Percentiles rank a stretch among this genome's conserved stretches.
These are phyloP conservation scores for Nymphaea thermarum DNA, from an alignment of 164 flowering plant genomes.

Conservation along the genomic window DNA sequence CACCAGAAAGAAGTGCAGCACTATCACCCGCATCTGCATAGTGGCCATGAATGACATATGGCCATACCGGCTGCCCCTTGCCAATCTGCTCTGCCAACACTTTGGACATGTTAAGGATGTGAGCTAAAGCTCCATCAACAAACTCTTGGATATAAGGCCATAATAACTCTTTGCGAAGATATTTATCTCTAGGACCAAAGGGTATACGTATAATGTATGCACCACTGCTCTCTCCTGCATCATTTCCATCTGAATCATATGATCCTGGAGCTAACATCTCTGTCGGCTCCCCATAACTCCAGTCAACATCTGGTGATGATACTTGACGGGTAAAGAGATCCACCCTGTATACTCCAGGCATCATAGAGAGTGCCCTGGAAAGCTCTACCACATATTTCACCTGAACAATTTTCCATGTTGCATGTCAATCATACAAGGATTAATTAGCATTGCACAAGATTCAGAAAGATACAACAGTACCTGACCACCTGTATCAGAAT, in stretches of 20 bases:
- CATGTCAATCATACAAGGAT: neutral
- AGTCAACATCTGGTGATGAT: constrained; percentile 70
- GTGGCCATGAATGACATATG: constrained; percentile 86
- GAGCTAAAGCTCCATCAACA: constrained; percentile 86
- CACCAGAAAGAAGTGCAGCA: constrained; percentile 93
- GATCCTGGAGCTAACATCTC: constrained; percentile 65
- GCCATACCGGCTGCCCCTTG: constrained; percentile 73
- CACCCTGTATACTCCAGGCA: constrained; percentile 92
- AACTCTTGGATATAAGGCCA: constrained; percentile 92
- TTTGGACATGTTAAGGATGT: constrained; percentile 78
- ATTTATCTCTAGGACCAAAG: constrained; percentile 75
- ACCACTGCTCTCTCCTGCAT: constrained; percentile 84
- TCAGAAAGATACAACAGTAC: constrained; percentile 16
- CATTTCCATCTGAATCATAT: constrained; percentile 43
- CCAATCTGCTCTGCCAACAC: constrained; percentile 88
- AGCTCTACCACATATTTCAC: constrained; percentile 95
- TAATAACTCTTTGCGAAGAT: constrained; percentile 60
- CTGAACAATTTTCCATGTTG: constrained; percentile 18
- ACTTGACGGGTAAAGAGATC: constrained; percentile 89
- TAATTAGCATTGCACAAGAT: too few relatives aligned
- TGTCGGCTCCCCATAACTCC: constrained; percentile 88
- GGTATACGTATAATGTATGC: constrained; percentile 86
- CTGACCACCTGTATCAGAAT: constrained; percentile 98
- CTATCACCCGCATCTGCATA: constrained; percentile 97
- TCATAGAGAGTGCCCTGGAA: constrained; percentile 74